phyloP scores from a whole-genome alignment of 2,329 filamentous ascomycete genomes.

The Aspergillus sp. region DNA sequence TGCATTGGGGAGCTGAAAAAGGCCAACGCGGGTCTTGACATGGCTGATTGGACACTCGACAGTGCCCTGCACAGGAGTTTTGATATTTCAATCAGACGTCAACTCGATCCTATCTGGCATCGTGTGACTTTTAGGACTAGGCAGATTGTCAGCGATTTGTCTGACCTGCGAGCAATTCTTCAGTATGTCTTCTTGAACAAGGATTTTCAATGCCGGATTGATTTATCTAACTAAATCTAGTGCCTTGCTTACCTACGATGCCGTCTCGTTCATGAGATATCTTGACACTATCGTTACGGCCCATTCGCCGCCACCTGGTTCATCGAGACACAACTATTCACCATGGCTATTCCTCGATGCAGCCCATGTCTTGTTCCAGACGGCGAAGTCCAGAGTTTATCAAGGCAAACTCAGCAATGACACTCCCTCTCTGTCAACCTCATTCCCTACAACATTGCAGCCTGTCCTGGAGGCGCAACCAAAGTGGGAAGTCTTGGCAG shows the following conservation, averaged over 20 bases:
- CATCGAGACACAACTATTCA: conserved; percentile 82
- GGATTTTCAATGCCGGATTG: neutral
- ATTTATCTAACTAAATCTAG: conserved; percentile 29
- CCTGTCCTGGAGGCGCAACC: conserved; percentile 91
- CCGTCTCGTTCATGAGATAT: conserved; percentile 87
- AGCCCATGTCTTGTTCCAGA: conserved; percentile 89
- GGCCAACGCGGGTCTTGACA: conserved; percentile 82
- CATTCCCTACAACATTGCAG: conserved; percentile 61
- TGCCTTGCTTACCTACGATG: conserved; percentile 78
- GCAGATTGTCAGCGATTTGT: conserved; percentile 88
- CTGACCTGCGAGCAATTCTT: conserved; percentile 77
- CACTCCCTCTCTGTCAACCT: conserved; percentile 46
- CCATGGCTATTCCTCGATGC: conserved; percentile 97
- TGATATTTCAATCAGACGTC: conserved; percentile 80
- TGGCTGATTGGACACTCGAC: conserved; percentile 96
- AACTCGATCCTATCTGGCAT: conserved; percentile 96
- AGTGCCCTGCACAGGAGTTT: conserved; percentile 91
- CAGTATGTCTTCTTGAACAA: conserved; percentile 49
- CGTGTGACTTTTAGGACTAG: conserved; percentile 91
- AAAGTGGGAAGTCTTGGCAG: conserved; percentile 88
- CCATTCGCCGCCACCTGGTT: conserved; percentile 82
- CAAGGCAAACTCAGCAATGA: conserved; percentile 66
- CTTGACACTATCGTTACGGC: conserved; percentile 91
- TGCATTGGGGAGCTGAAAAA: conserved; percentile 94
- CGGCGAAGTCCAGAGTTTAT: conserved; percentile 84